Evolutionary conservation across 768 basidiomycete species (phyloP), one percentile per base, ranked within the genome.

Genomic region (Termitomyces sp.): DNA sequence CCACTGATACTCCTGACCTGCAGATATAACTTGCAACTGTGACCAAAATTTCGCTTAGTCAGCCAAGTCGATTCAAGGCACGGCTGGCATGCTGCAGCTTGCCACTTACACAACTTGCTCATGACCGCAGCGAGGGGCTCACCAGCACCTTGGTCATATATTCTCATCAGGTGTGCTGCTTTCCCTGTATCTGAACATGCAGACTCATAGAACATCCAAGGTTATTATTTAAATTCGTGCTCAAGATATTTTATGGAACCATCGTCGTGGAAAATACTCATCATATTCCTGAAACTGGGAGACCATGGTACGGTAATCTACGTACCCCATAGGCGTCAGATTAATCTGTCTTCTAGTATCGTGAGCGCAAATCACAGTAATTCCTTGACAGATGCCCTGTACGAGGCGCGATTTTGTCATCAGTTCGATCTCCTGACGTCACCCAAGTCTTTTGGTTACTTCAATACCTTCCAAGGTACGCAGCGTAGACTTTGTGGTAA

Each of bases 181-280:
- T 47, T 16, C 21, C 11, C 14, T 41, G n/a, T 51, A n/a, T 5
- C 46, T 35, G 8, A 45, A 32, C 8, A 51, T 50, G 6, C 29
- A 23, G 23, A 19, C 48, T 47, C 54, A n/a, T 45, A 23, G 32
- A 46, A 27, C 19, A 19, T 27, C 23, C 37, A 51, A 91, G 89
- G 35, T 66, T 85, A 17, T 75, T 92, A 29, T 92, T 91, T 68
- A 82, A 82, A 62, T 87, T 94, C 62, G 91, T 93, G 2, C 84
- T 95, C 65, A 90, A 90, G 68, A 90, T 94, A 60, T 95, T 95
- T 73, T 95, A 95, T 69, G 90, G 90, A 1, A 83, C 87, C 10
- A 92, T 95, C 55, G 89, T 95, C 25, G 80, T 95, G 16, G 91
- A 95, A 69, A 89, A 90, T 66, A 75, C 76, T 4, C 74, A 91